Conservation (phyloP, 2,329 filamentous ascomycete species). For the Fusarium sp. region DNA sequence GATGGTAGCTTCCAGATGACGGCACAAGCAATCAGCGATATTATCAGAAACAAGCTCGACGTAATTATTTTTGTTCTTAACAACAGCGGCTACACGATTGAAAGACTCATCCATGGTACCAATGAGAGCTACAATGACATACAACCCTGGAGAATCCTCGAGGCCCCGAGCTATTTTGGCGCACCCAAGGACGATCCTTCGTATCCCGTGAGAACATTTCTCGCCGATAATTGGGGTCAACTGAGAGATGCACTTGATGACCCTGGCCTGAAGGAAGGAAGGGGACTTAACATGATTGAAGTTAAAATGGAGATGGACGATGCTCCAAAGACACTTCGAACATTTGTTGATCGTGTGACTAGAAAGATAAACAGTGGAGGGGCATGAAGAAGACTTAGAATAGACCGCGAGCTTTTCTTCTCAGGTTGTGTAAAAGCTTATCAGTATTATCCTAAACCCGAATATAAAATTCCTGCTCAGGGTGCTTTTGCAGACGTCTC, state of each 20-base stretch:
- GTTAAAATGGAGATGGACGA: neutral
- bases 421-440: neutral
- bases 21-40: neutral
- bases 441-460: neutral
- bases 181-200: neutral
- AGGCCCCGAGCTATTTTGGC: neutral
- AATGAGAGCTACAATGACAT: neutral
- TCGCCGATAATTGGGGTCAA: neutral
- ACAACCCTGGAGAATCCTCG: neutral
- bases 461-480: neutral
- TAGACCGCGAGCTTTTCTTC: neutral
- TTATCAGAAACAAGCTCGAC: neutral
- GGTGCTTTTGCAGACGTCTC: neutral
- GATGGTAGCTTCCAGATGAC: neutral
- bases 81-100: neutral
- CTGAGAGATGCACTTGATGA: neutral
- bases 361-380: neutral
- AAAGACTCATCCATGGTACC: neutral
- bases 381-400: neutral
- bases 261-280: neutral
- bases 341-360: neutral
- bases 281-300: neutral
- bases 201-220: neutral
- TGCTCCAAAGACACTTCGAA: neutral
- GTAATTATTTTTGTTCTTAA: neutral